These are phyloP conservation scores for Halenospora varia DNA, from an alignment of 495 filamentous ascomycete genomes.

Conservation along the genomic window DNA sequence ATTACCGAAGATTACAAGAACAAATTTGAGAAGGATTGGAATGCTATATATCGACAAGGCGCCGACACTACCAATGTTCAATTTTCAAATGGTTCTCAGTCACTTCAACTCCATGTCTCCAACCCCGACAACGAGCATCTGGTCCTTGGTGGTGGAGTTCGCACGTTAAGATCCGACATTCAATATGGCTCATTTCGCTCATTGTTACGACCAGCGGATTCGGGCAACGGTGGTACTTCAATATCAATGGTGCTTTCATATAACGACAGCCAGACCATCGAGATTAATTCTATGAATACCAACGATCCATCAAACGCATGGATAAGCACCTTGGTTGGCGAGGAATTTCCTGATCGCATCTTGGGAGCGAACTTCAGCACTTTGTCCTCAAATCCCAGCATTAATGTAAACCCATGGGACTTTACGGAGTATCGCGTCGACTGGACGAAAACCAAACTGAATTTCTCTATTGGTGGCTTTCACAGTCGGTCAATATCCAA, in stretches of 20 bases:
- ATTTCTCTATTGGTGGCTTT: slow-evolving; percentile 29
- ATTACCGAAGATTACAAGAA: slow-evolving; percentile 27
- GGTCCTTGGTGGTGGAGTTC: slow-evolving; percentile 29
- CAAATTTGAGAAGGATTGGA: slow-evolving; percentile 36
- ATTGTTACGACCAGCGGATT: slow-evolving; percentile 24
- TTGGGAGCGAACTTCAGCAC: slow-evolving; percentile 31
- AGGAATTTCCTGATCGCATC: slow-evolving; percentile 25
- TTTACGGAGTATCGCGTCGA: slow-evolving; percentile 35
- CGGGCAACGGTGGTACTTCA: slow-evolving; percentile 26
- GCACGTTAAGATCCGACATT: slow-evolving; percentile 33
- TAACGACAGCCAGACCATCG: slow-evolving; percentile 32
- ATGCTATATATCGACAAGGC: slow-evolving; percentile 32
- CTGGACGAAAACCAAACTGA: slow-evolving; percentile 32
- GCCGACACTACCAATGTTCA: slow-evolving; percentile 28
- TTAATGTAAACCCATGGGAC: slow-evolving; percentile 28
- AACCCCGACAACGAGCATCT: slow-evolving; percentile 28
- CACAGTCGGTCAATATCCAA: slow-evolving; percentile 20
- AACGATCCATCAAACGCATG: slow-evolving; percentile 27
- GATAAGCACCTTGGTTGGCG: slow-evolving; percentile 30
- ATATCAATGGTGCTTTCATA: slow-evolving; percentile 34
- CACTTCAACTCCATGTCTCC: neutral
- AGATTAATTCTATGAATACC: slow-evolving; percentile 34
- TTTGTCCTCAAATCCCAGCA: slow-evolving; percentile 7
- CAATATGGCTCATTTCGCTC: slow-evolving; percentile 36
- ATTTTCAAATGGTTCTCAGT: slow-evolving; percentile 11